Evolutionary conservation across 352 stramenopile genomes (phyloP).

Genomic region (Pythium grandisporangium): DNA sequence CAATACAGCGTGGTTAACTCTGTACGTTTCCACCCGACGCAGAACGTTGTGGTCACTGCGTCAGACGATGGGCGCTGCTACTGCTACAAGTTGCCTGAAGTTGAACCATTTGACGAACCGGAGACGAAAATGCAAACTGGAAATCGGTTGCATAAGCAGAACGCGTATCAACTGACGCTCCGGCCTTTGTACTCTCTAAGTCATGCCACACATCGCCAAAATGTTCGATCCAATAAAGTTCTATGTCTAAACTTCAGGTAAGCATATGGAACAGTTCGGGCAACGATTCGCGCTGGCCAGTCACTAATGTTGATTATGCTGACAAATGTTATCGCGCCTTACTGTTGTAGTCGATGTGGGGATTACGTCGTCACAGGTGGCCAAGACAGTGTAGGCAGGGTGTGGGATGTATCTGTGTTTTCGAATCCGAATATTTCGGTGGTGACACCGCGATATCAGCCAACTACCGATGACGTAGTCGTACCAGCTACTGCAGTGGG

Average conservation of each 20-base stretch:
- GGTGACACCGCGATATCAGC: conserved; percentile 1
- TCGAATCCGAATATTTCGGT: conserved; percentile 6
- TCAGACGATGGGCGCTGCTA: conserved; percentile 90
- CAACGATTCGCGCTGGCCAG: not conserved
- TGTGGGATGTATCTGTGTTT: conserved; percentile 63
- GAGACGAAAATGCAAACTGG: conserved; percentile 78
- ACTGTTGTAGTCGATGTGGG: conserved; percentile 45
- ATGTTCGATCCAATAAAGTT: conserved; percentile 29
- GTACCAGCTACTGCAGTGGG: conserved; percentile 4
- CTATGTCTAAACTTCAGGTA: conserved; percentile 31
- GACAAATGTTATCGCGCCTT: no score
- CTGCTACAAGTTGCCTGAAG: conserved; percentile 84
- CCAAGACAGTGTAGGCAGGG: conserved; percentile 80
- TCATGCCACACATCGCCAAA: conserved; percentile 16
- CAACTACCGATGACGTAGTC: not conserved
- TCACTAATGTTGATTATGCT: no score
- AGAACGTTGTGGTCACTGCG: conserved; percentile 86
- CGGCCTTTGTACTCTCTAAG: conserved; percentile 75
- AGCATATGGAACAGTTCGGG: not conserved
- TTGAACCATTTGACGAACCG: conserved; percentile 28
- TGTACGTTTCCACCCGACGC: conserved; percentile 77
- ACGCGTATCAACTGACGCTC: conserved; percentile 74
- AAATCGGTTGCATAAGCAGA: conserved; percentile 52
- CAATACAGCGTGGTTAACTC: conserved; percentile 72
- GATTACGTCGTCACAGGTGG: conserved; percentile 84